Percentiles rank a stretch among this genome's conserved stretches.
These are phyloP conservation scores for Colletotrichum ledebouriae DNA, from an alignment of 2,329 filamentous ascomycete genomes.

Conservation along the genomic window DNA sequence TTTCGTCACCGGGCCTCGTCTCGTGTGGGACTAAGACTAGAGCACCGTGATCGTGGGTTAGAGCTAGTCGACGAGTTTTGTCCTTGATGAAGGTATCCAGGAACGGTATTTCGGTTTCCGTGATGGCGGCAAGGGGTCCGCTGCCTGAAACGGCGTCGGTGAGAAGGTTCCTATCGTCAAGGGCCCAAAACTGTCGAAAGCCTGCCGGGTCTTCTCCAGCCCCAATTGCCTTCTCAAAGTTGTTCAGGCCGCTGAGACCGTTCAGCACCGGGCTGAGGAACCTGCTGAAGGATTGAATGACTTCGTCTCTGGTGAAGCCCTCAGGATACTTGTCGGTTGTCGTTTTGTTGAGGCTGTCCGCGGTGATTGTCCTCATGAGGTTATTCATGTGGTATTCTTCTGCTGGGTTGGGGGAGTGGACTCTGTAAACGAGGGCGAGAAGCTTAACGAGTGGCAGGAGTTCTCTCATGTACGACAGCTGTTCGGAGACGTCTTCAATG, in stretches of 20 bases:
- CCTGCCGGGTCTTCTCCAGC: slow-evolving; percentile 50
- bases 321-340: slow-evolving; percentile 34
- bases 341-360: slow-evolving; percentile 35
- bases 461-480: slow-evolving; percentile 49
- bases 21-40: slow-evolving; percentile 37
- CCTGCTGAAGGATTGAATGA: slow-evolving; percentile 50
- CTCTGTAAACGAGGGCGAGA: slow-evolving; percentile 51
- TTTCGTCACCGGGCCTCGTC: slow-evolving; percentile 36
- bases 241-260: slow-evolving; percentile 51
- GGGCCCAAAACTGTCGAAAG: slow-evolving; percentile 53
- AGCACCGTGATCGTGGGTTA: slow-evolving; percentile 39
- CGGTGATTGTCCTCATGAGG: slow-evolving; percentile 49
- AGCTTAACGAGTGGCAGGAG: slow-evolving; percentile 52
- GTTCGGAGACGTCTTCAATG: slow-evolving; percentile 49
- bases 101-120: slow-evolving; percentile 46
- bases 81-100: slow-evolving; percentile 40
- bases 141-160: slow-evolving; percentile 50
- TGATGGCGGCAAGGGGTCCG: slow-evolving; percentile 43
- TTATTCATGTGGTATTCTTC: slow-evolving; percentile 50
- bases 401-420: slow-evolving; percentile 46
- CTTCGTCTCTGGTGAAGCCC: slow-evolving; percentile 46
- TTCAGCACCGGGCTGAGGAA: slow-evolving; percentile 51
- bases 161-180: slow-evolving; percentile 52
- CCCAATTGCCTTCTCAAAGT: slow-evolving; percentile 50
- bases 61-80: slow-evolving; percentile 31